Evolutionary conservation across 306 rosid genomes (phyloP), one percentile per base, ranked within the genome.

Genomic region (Glycine tomentella): DNA sequence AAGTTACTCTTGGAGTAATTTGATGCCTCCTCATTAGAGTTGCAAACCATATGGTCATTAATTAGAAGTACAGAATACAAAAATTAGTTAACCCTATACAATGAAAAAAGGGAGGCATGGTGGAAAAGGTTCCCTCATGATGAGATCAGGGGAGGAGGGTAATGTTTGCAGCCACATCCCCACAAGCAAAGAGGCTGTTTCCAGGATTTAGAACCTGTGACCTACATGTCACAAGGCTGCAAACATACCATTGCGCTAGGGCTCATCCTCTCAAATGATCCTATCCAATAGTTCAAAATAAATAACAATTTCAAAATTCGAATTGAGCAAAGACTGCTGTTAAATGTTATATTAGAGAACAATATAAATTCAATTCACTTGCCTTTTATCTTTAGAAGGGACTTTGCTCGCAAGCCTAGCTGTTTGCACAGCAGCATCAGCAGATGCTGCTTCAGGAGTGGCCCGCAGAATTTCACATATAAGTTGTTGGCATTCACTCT

Each of bases 401-500:
- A n/a, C 91, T 95, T 96, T 92, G 89, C 85, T 93, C 7, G 95
- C 97, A 87, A 96, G 92, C 89, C 99, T 90, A 86, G 98, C 99
- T 11, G 99, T 96, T 87, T 96, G 99, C 78, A 92, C 97, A 50
- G 97, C 97, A 87, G 99, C 98, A 88, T 96, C 98, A 8, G 98
- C 98, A 58, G 98, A 92, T 70, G 99, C 97, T 78, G 98, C 99
- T 88, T 96, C 99, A 49, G 98, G 99, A 82, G 99, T 96, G 78
- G 99, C 97, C 75, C 99, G 98, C 81, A 96, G 87, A 83, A 96
- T 90, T 87, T 96, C 99, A 84, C 99, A 96, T 84, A 96, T 87
- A 76, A 96, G 95, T 88, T 96, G 99, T 86, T 96, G 99, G 89
- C 99, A 96, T 87, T 93, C 99, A 84, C 99, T 96, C 99, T 96